A percentile compares a stretch with the other conserved stretches of the same genome.
These are phyloP conservation scores for Lyophyllum decastes DNA, from an alignment of 768 basidiomycete species.

Conservation along the genomic window DNA sequence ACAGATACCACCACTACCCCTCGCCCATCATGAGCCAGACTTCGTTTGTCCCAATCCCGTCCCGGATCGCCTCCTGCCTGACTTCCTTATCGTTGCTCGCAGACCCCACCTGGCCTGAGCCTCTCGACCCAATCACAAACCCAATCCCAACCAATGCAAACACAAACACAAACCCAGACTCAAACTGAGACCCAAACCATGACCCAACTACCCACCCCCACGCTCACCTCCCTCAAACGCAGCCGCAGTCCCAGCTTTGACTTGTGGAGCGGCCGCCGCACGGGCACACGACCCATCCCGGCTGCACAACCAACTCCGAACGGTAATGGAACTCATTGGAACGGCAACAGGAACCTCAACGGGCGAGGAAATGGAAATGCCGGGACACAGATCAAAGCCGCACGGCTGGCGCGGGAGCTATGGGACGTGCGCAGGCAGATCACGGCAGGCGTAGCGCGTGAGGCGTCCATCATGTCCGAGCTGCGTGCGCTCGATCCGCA, in stretches of 20 bases:
- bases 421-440: conserved; percentile 28
- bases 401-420: conserved; percentile 26
- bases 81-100: not conserved
- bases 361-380: too few species aligned
- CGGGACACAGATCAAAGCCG: conserved; percentile 10
- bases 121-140: not conserved
- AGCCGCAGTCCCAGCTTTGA: conserved; percentile 7
- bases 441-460: conserved; percentile 22
- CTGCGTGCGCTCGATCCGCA: conserved; percentile 19
- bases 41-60: not conserved
- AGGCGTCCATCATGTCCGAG: conserved; percentile 25
- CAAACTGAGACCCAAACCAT: too few species aligned
- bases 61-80: not conserved
- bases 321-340: too few species aligned
- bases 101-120: conserved; percentile 15
- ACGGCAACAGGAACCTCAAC: too few species aligned
- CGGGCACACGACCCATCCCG: not conserved
- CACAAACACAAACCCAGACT: not conserved
- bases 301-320: not conserved
- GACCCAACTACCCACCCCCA: not conserved
- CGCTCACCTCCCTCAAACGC: conserved; percentile 9
- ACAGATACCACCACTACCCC: conserved; percentile 1
- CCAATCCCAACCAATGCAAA: not conserved
- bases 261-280: not conserved
- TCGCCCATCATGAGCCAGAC: not conserved